Base-by-base conservation (phyloP, 2,329 filamentous ascomycete genomes). In the Pyrenophora tritici-repentis region DNA sequence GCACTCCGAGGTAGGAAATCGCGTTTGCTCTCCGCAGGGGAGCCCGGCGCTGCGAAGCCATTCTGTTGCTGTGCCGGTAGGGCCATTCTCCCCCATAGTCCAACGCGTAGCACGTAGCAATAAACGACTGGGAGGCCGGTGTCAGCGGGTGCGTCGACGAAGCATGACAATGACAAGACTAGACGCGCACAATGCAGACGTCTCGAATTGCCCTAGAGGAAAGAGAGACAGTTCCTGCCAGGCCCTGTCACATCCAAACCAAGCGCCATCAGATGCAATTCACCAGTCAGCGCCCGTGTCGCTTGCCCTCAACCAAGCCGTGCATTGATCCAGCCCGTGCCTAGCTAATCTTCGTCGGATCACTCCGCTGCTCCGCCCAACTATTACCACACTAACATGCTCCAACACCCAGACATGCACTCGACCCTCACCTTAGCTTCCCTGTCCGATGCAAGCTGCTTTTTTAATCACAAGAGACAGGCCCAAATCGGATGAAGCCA, bases 21-120 rank as follows among this genome's bases (percentile, higher is more conserved):
- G 55, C 62, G 61, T 59, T 70, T 68, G 49, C 52, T 55, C 43
- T 58, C 52, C 42, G 49, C 59, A 55, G 64, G 56, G 57, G 65
- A 60, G 52, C 55, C 66, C 56, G 64, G 66, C 47, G 61, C 58
- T 56, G 56, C 62, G 54, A 52, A 51, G 58, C 56, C 61, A 56
- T 68, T 63, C 57, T 66, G 62, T 54, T 66, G 65, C 67, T 65
- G 61, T 50, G 65, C 61, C 59, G 68, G 61, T 54, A 66, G 55
- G 55, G 67, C 67, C 71, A 73, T 73, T 57, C 57, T 71, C 58
- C 64, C 64, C 68, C 68, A 70, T 71, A 56, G 53, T 62, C 55
- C 59, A 53, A 47, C 55, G 58, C 58, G 56, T 61, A 52, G 58
- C 47, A 58, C 18, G 18, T 20, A 20, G 18, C 18, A 20, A 20